Evolutionary conservation across 2,329 filamentous ascomycete genomes (phyloP), one percentile per base, ranked within the genome.

Genomic region (Delphinella strobiligena): DNA sequence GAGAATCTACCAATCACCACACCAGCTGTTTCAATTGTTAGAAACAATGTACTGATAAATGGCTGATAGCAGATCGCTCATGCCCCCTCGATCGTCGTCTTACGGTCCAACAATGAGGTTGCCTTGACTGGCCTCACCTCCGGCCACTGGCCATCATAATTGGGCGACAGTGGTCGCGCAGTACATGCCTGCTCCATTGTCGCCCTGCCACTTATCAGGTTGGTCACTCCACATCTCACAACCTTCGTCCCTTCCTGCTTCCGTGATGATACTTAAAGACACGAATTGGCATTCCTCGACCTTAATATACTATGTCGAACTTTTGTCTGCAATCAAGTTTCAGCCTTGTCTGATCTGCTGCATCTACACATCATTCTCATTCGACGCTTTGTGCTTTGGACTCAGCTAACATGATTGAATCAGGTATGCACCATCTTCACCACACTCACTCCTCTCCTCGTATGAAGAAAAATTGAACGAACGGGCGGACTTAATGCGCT

Each of bases 201-300:
- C 22, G 22, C 22, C 22, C 22, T 27, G 12, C 22, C 5, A 16
- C n/a, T 19, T 16, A 29, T 44, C 42, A 46, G 42, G 44, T 44
- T 36, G 16, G 40, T 36, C 24, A 17, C 19, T 12, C 29, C 30
- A 24, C 27, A 41, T 19, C 19, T 29, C 34, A 9, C 39, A 35
- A 15, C 31, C 30, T 5, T 35, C 16, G 18, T 16, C 36, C 19
- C 40, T 30, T 19, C 14, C 22, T 33, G 37, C 36, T 41, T 30
- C 24, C 38, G 62, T 77, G 73, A 76, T 77, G 72, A 76, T 68
- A 56, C 12, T 27, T 61, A 60, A 64, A 59, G 72, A 76, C 71
- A 73, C 69, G 45, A 69, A 74, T 66, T 72, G 73, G 73, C 72
- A 76, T 76, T 77, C 73, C 73, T 76, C 73, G 70, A 71, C 65